A percentile compares a stretch with the other conserved stretches of the same genome.
Evolutionary conservation across 352 stramenopile species (phyloP).

Genomic region (Phytophthora sp.): DNA sequence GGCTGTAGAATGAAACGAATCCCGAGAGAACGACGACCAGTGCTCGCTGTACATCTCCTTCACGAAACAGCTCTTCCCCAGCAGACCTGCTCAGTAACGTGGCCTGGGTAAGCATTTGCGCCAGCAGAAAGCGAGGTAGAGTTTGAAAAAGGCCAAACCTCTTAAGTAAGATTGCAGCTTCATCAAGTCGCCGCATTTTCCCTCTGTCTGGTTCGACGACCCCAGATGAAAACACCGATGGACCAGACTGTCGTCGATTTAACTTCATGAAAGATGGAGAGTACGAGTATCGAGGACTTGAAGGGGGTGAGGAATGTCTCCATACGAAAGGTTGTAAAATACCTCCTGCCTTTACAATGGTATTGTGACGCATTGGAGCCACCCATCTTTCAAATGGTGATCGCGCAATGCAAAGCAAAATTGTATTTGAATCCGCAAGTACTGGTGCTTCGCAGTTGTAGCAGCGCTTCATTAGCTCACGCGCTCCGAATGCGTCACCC

Average conservation of each 20-base stretch:
- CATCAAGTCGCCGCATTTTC: constrained; percentile 21
- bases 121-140: constrained; percentile 48
- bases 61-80: constrained; percentile 64
- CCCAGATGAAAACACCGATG: constrained; percentile 15
- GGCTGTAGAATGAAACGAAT: constrained; percentile 65
- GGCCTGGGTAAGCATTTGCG: constrained; percentile 40
- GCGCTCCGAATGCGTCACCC: constrained; percentile 45
- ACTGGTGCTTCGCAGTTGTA: constrained; percentile 11
- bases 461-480: constrained; percentile 26
- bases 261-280: not conserved
- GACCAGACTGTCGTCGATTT: constrained; percentile 28
- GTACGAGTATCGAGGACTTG: constrained; percentile 8
- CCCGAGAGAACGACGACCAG: constrained; percentile 58
- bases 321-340: constrained; percentile 42
- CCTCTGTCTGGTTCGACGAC: not conserved
- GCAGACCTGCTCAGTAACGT: constrained; percentile 43
- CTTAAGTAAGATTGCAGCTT: constrained; percentile 43
- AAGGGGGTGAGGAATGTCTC: constrained; percentile 2
- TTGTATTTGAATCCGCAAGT: constrained; percentile 39
- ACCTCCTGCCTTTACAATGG: constrained; percentile 46
- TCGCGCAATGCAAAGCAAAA: constrained; percentile 43
- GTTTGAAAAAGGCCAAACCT: constrained; percentile 42
- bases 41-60: constrained; percentile 35
- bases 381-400: constrained; percentile 55
- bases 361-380: constrained; percentile 29